A percentile compares a stretch with the other conserved stretches of the same genome.
phyloP scores from a whole-genome alignment of 371 early-diverging fungal species.

The Mucor velutinosus region DNA sequence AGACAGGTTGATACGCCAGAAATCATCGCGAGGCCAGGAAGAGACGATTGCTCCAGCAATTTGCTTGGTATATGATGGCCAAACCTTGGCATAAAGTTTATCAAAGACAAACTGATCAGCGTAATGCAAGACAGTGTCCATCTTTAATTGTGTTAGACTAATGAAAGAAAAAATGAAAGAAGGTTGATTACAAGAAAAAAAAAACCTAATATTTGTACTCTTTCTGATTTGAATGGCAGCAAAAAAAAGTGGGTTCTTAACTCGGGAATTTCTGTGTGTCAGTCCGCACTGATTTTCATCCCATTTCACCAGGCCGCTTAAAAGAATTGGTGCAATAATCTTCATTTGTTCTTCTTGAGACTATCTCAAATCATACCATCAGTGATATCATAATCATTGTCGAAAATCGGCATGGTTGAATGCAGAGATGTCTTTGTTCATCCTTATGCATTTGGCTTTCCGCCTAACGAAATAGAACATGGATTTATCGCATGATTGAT shows the following conservation, averaged over 20 bases:
- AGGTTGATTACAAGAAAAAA: neutral
- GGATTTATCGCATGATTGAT: neutral
- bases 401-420: neutral
- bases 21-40: slow-evolving; percentile 59
- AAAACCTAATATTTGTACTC: slow-evolving; percentile 9
- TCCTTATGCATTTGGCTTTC: neutral
- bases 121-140: slow-evolving; percentile 75
- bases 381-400: neutral
- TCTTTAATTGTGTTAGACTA: slow-evolving; percentile 27
- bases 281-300: slow-evolving; percentile 16
- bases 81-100: slow-evolving; percentile 47
- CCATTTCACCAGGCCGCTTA: neutral
- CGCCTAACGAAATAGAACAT: neutral
- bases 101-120: slow-evolving; percentile 66
- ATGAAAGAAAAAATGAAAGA: neutral
- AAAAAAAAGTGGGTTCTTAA: slow-evolving; percentile 4
- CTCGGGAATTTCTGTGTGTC: slow-evolving; percentile 25
- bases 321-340: neutral
- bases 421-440: neutral
- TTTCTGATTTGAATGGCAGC: slow-evolving; percentile 11
- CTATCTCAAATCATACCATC: neutral
- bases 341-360: neutral
- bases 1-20: slow-evolving; percentile 72
- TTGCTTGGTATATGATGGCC: slow-evolving; percentile 35
- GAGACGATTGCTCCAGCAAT: slow-evolving; percentile 27